Percentiles rank a stretch among this genome's conserved stretches.
Evolutionary conservation across 1,139 yeast species (phyloP).

Genomic region (Pichia sp.): DNA sequence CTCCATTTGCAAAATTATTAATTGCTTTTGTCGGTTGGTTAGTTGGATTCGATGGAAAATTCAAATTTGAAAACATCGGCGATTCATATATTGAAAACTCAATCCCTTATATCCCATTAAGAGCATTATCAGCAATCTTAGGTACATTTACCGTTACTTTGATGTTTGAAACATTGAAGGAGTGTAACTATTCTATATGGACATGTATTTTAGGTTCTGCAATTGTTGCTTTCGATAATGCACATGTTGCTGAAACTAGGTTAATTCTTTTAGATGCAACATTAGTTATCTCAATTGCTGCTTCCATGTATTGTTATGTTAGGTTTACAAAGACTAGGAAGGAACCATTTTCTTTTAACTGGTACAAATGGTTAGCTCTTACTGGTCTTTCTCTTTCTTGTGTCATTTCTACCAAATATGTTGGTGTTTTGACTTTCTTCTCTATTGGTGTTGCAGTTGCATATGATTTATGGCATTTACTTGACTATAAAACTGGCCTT

Average conservation of each 20-base stretch:
- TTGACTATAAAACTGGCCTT: constrained; percentile 67
- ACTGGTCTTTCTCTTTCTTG: constrained; percentile 86
- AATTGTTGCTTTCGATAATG: constrained; percentile 80
- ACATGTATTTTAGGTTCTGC: constrained; percentile 79
- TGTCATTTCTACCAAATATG: constrained; percentile 91
- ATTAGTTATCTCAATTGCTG: constrained; percentile 71
- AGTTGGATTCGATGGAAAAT: constrained; percentile 80
- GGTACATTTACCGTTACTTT: constrained; percentile 81
- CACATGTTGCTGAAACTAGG: constrained; percentile 87
- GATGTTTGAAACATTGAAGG: constrained; percentile 74
- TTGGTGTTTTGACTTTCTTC: constrained; percentile 84
- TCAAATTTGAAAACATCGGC: constrained; percentile 88
- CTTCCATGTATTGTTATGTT: constrained; percentile 70
- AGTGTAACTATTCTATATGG: constrained; percentile 69
- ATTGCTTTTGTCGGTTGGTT: constrained; percentile 88
- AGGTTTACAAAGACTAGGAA: constrained; percentile 68
- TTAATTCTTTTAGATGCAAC: constrained; percentile 89
- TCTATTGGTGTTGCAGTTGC: constrained; percentile 82
- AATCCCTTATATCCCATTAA: constrained; percentile 85
- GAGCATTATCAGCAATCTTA: constrained; percentile 72
- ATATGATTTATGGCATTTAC: constrained; percentile 78
- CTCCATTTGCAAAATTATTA: constrained; percentile 91
- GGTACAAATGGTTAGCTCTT: constrained; percentile 84
- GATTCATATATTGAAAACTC: constrained; percentile 66
- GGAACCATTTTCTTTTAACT: constrained; percentile 53